These are phyloP conservation scores for Aspergillus hortae DNA, from an alignment of 2,329 filamentous ascomycete genomes.

Conservation along the genomic window DNA sequence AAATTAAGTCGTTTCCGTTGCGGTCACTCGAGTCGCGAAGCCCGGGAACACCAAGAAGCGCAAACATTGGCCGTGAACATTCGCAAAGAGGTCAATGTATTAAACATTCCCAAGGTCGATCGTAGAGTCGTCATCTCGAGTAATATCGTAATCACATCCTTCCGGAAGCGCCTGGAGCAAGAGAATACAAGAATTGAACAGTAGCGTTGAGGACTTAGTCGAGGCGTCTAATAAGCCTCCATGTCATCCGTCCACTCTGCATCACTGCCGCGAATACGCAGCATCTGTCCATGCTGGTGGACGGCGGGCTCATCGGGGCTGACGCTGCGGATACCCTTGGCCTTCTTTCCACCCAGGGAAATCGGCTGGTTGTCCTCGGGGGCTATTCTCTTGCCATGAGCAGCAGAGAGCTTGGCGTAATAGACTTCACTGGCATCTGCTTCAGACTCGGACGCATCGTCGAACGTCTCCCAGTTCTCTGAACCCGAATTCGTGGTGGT, in stretches of 20 bases:
- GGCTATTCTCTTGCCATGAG: slow-evolving; percentile 62
- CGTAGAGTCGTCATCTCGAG: slow-evolving; percentile 25
- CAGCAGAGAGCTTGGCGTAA: slow-evolving; percentile 70
- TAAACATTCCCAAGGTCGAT: slow-evolving; percentile 18
- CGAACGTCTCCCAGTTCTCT: slow-evolving; percentile 98
- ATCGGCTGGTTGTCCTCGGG: slow-evolving; percentile 33
- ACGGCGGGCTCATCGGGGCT: slow-evolving; percentile 39
- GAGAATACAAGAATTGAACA: slow-evolving; percentile 8
- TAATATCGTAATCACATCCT: slow-evolving; percentile 16
- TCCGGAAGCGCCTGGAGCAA: slow-evolving; percentile 15
- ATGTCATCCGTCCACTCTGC: slow-evolving; percentile 53
- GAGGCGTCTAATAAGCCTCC: slow-evolving; percentile 37
- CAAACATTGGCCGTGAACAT: slow-evolving; percentile 8
- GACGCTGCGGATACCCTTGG: slow-evolving; percentile 47
- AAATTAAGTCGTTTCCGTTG: slow-evolving; percentile 9
- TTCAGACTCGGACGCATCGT: slow-evolving; percentile 74
- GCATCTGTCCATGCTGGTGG: slow-evolving; percentile 39
- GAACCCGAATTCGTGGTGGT: slow-evolving; percentile 72
- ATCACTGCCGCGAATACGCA: slow-evolving; percentile 48
- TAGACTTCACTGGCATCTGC: slow-evolving; percentile 73
- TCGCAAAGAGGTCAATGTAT: slow-evolving; percentile 3
- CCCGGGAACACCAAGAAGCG: slow-evolving; percentile 7
- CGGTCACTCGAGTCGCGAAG: slow-evolving; percentile 3
- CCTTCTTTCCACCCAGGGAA: slow-evolving; percentile 38
- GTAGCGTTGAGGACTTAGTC: not conserved